Evolutionary conservation across 495 filamentous ascomycete species (phyloP), one percentile per base, ranked within the genome.

Genomic region (Penicillium parvum): DNA sequence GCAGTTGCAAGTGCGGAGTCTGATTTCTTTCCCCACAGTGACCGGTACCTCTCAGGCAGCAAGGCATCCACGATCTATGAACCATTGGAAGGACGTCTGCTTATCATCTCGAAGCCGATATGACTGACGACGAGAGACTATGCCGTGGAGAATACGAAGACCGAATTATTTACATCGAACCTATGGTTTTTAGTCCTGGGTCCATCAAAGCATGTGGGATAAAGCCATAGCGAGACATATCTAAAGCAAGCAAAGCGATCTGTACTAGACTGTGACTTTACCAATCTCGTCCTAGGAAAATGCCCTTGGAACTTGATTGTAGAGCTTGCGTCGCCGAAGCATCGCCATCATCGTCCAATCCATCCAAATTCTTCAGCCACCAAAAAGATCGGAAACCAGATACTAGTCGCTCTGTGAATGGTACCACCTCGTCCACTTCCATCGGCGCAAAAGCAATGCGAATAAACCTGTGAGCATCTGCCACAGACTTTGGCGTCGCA

Each of bases 361-460:
- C 81, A 53, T 75, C 74, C 27, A 76, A 64, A 23, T 76, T 66
- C 66, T 81, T 85, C 47, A 86, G 75, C 47, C 72, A 64, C 84
- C 86, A 96, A 58, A 96, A 96, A 15, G 65, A 69, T 37, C 76
- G 68, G 32, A 86, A 74, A 0, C 83, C 90, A 12, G 79, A 69
- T 3, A 77, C 78, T 52, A 94, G 79, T 40, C 84, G 58, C 50
- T 73, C 55, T 5, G 77, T 81, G 33, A 78, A 74, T 9, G 53
- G 47, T 15, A 66, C 71, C 16, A 95, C 71, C 32, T 84, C 79
- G 3, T 85, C 80, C 39, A 83, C 81, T 22, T 77, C 65, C 56
- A 88, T 82, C 6, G 89, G 90, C 10, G 88, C 86, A 66, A 96
- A 96, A 62, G 90, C 92, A 10, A 96, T 49, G n/a, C 91, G 68